Conservation (phyloP, 169 alveolate genomes). For the Plasmodium billcollinsi region DNA sequence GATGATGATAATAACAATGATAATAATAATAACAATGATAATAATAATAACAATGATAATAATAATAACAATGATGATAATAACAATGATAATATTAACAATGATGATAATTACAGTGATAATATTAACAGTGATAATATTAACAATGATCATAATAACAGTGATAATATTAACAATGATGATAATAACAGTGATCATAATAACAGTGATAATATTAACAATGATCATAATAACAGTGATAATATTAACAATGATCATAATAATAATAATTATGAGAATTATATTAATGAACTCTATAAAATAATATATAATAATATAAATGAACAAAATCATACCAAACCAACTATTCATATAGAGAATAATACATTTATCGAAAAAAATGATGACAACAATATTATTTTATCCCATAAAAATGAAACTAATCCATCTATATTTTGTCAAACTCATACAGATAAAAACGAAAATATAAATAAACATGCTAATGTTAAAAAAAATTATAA, state of each 20-base stretch:
- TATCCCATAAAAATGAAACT: too few relatives aligned
- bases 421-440: too few relatives aligned
- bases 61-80: neutral
- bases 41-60: neutral
- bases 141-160: neutral
- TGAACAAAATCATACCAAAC: too few relatives aligned
- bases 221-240: neutral
- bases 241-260: neutral
- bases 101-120: neutral
- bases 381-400: too few relatives aligned
- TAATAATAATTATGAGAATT: neutral
- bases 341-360: too few relatives aligned
- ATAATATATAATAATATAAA: too few relatives aligned
- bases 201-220: neutral
- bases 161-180: neutral
- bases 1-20: neutral
- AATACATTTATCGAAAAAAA: too few relatives aligned
- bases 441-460: too few relatives aligned
- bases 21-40: neutral
- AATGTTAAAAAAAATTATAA: too few relatives aligned
- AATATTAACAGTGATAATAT: neutral
- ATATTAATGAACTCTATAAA: too few relatives aligned
- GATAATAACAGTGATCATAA: neutral
- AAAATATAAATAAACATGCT: too few relatives aligned
- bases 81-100: neutral